Percentiles rank a stretch among this genome's conserved stretches.
Conservation (phyloP, 2,329 filamentous ascomycete genomes). For the Trichoderma oligosporum region DNA sequence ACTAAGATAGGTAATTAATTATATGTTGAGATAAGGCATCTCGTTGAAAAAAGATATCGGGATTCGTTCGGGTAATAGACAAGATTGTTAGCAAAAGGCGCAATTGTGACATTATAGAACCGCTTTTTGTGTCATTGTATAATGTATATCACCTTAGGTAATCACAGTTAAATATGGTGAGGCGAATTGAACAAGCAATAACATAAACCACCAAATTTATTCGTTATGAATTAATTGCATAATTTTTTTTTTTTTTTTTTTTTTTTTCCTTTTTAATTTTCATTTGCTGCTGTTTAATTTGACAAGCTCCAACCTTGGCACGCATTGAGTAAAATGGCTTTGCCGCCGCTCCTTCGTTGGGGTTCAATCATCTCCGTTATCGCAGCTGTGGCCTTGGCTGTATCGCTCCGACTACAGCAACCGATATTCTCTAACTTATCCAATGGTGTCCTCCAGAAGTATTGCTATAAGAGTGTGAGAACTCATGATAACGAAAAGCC, state of each 20-base stretch:
- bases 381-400: constrained; percentile 32
- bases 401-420: constrained; percentile 30
- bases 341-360: constrained; percentile 29
- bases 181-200: no score
- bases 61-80: background rate
- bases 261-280: no score
- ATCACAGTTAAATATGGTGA: no score
- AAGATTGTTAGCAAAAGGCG: background rate
- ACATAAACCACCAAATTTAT: no score
- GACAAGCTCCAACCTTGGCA: background rate
- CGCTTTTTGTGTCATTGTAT: constrained; percentile 9
- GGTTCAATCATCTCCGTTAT: constrained; percentile 30
- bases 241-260: background rate
- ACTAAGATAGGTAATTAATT: no score
- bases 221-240: background rate
- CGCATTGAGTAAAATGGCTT: constrained; percentile 1
- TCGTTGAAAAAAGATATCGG: background rate
- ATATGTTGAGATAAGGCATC: background rate
- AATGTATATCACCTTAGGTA: no score
- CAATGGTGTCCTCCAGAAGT: constrained; percentile 23
- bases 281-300: background rate
- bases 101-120: background rate
- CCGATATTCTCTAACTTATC: constrained; percentile 24
- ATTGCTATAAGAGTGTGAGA: constrained; percentile 41
- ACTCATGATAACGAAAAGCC: constrained; percentile 37